Percentiles rank a stretch among this genome's conserved stretches.
Evolutionary conservation across 1,139 yeast genomes (phyloP).

Genomic region (Keqinozyma sinolaborantium): DNA sequence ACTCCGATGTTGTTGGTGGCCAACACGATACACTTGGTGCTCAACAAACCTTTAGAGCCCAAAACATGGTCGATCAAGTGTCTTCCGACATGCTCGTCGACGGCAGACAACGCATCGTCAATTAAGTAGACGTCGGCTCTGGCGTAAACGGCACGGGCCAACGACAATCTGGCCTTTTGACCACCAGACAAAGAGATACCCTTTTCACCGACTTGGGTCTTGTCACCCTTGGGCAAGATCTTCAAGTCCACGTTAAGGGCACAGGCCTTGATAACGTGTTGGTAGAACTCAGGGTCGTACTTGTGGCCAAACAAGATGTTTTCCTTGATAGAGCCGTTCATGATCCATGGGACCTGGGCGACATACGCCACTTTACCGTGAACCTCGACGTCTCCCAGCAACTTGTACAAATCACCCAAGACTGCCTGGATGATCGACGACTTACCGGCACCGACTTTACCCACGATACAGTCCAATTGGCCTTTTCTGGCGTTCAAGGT

Average conservation of each 20-base stretch:
- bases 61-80: slow-evolving; percentile 53
- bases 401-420: slow-evolving; percentile 80
- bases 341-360: slow-evolving; percentile 90
- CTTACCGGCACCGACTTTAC: slow-evolving; percentile 92
- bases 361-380: slow-evolving; percentile 88
- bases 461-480: slow-evolving; percentile 81
- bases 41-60: slow-evolving; percentile 78
- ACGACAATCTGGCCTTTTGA: slow-evolving; percentile 88
- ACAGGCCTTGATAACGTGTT: slow-evolving; percentile 80
- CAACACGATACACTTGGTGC: slow-evolving; percentile 71
- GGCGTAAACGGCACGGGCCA: slow-evolving; percentile 94
- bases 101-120: slow-evolving; percentile 82
- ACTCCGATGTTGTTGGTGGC: slow-evolving; percentile 91
- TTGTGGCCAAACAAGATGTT: slow-evolving; percentile 88
- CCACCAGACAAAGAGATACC: slow-evolving; percentile 97
- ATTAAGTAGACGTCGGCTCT: slow-evolving; percentile 88
- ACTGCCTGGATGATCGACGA: slow-evolving; percentile 82
- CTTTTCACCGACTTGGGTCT: slow-evolving; percentile 92
- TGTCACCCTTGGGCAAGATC: slow-evolving; percentile 82
- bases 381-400: slow-evolving; percentile 68
- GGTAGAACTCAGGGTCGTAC: slow-evolving; percentile 76
- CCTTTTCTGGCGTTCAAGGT: slow-evolving; percentile 74
- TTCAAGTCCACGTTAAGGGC: slow-evolving; percentile 79
- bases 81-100: slow-evolving; percentile 91
- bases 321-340: slow-evolving; percentile 89